These are phyloP conservation scores for Hylodesmum podocarpum DNA, from an alignment of 306 rosid species.

Conservation along the genomic window DNA sequence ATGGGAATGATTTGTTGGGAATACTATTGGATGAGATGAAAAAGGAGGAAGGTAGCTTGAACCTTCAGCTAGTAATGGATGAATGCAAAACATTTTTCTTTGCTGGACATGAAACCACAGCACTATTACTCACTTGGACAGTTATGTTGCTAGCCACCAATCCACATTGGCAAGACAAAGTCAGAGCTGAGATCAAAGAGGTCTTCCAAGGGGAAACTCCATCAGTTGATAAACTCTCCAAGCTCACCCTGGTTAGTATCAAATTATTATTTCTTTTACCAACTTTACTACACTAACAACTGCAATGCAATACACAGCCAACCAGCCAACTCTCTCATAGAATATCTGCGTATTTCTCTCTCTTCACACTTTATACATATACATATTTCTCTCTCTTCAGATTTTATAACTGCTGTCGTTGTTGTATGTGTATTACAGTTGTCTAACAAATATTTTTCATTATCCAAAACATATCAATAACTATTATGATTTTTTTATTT, in stretches of 20 bases:
- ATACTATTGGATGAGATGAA: constrained; percentile 69
- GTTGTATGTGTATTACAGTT: too few species aligned
- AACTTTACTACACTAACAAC: too few species aligned
- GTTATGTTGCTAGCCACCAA: constrained; percentile 74
- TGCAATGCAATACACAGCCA: too few species aligned
- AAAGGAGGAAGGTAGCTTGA: constrained; percentile 46
- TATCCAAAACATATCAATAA: too few species aligned
- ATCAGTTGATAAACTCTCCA: constrained; percentile 65
- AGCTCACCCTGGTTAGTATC: constrained; percentile 58
- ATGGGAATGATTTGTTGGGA: constrained; percentile 80
- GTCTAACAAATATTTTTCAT: too few species aligned
- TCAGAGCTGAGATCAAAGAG: constrained; percentile 59
- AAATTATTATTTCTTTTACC: background rate
- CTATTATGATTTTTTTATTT: too few species aligned
- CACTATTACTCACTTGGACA: constrained; percentile 89
- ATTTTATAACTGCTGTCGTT: too few species aligned
- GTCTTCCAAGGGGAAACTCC: constrained; percentile 57
- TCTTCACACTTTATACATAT: too few species aligned
- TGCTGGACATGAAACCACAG: constrained; percentile 94
- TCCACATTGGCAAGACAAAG: constrained; percentile 73
- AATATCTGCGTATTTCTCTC: too few species aligned
- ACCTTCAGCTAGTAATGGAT: constrained; percentile 82
- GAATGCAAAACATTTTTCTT: constrained; percentile 97
- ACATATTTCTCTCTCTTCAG: too few species aligned
- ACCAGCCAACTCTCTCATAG: too few species aligned